Conservation (phyloP, 805 yeast genomes). For the Wickerhamomyces alni region DNA sequence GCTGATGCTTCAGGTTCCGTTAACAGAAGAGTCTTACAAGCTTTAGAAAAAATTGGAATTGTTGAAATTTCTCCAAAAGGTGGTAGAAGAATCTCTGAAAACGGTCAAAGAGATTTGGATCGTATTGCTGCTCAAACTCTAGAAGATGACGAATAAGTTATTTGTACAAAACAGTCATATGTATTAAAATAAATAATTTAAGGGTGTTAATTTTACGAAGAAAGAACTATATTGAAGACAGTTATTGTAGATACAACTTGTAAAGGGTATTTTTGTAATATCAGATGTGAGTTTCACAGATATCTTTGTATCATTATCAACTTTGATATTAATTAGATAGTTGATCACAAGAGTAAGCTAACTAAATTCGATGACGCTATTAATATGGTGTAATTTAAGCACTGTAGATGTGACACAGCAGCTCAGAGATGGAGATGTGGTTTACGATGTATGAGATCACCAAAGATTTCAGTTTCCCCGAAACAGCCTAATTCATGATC, state of each 20-base stretch:
- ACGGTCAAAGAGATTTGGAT: slow-evolving; percentile 99
- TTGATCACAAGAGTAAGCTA: too few species aligned
- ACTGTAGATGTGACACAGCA: too few species aligned
- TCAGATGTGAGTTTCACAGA: too few species aligned
- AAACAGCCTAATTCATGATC: background rate
- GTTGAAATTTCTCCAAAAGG: slow-evolving; percentile 95
- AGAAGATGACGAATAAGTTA: slow-evolving; percentile 68
- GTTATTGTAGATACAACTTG: too few species aligned
- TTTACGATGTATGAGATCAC: too few species aligned
- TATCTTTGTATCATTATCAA: too few species aligned
- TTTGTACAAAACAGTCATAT: slow-evolving; percentile 1
- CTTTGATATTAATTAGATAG: too few species aligned
- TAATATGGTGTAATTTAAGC: too few species aligned
- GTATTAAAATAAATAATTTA: background rate
- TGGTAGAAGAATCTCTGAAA: slow-evolving; percentile 98
- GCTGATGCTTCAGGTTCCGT: slow-evolving; percentile 98
- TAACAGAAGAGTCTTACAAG: slow-evolving; percentile 97
- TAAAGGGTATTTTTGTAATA: too few species aligned
- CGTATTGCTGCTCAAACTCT: slow-evolving; percentile 99
- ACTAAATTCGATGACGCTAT: too few species aligned
- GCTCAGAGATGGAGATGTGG: too few species aligned
- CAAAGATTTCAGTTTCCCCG: too few species aligned
- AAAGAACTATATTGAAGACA: background rate
- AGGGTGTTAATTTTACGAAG: slow-evolving; percentile 1
- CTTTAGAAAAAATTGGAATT: slow-evolving; percentile 97